Conservation (phyloP, 768 basidiomycete species). For the Gymnopilus junonius region DNA sequence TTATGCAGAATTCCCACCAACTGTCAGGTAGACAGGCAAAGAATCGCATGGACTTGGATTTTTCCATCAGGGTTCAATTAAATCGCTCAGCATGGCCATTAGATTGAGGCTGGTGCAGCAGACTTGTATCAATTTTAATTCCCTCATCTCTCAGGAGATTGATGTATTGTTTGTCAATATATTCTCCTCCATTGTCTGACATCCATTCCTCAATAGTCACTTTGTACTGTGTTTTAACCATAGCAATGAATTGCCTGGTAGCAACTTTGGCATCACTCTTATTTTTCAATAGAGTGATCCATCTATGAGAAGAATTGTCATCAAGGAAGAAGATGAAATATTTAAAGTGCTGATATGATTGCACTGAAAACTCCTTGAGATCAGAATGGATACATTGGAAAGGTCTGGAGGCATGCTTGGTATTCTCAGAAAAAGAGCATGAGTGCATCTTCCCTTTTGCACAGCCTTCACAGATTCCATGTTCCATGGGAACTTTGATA, state of each 20-base stretch:
- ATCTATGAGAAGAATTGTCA: not conserved
- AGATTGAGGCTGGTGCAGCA: conserved; percentile 16
- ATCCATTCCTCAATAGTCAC: not conserved
- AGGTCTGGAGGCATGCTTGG: not conserved
- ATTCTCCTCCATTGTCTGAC: not conserved
- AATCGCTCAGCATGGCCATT: conserved; percentile 24
- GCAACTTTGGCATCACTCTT: not conserved
- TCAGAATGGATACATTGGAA: not conserved
- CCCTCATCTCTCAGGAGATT: conserved; percentile 1
- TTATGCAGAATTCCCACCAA: not conserved
- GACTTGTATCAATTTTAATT: conserved; percentile 6
- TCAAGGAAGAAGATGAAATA: not conserved
- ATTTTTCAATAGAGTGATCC: not conserved
- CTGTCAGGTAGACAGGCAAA: not conserved
- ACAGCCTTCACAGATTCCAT: not conserved
- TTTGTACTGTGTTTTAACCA: not conserved
- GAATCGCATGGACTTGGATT: conserved; percentile 2
- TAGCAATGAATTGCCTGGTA: not conserved
- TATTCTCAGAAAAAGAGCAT: not conserved
- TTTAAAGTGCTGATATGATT: not conserved
- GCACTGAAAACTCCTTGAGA: not conserved
- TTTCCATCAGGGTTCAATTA: conserved; percentile 18
- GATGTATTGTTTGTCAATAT: not conserved
- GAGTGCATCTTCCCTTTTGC: not conserved
- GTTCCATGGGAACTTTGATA: no score